A percentile compares a stretch with the other conserved stretches of the same genome.
phyloP scores from a whole-genome alignment of 1,139 yeast genomes.

The Blastobotrys arbuscula region DNA sequence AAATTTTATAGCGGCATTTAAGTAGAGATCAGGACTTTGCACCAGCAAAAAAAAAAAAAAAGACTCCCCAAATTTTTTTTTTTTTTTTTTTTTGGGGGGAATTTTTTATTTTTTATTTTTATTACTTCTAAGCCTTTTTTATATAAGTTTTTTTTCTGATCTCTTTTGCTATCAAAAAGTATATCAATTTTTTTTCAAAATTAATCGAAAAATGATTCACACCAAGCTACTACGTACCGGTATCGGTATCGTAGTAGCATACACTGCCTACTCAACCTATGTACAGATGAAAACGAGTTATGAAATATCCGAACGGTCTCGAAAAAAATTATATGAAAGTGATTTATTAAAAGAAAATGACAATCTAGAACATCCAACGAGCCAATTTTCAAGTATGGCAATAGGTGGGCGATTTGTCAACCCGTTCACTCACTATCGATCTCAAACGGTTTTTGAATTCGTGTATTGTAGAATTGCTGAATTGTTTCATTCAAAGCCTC shows the following conservation, averaged over 20 bases:
- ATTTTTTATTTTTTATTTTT: too few relatives aligned
- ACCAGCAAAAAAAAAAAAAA: too few relatives aligned
- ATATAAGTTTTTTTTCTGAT: too few relatives aligned
- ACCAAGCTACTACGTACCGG: constrained; percentile 36
- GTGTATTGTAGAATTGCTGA: constrained; percentile 65
- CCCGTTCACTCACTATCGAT: constrained; percentile 87
- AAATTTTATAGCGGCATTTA: too few relatives aligned
- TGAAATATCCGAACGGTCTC: constrained; percentile 50
- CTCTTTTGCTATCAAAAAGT: too few relatives aligned
- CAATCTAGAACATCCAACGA: constrained; percentile 23
- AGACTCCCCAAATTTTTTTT: too few relatives aligned
- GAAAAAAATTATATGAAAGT: constrained; percentile 21
- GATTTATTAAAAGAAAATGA: constrained; percentile 32
- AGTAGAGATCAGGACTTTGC: too few relatives aligned
- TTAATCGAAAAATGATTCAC: neutral
- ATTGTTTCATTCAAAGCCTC: constrained; percentile 56
- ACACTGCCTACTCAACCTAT: constrained; percentile 63
- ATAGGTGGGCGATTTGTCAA: constrained; percentile 80
- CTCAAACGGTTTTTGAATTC: constrained; percentile 86
- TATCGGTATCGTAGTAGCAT: constrained; percentile 52
- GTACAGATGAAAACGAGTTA: constrained; percentile 51
- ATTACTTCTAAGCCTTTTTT: neutral
- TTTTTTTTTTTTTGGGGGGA: too few relatives aligned
- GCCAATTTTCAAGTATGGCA: constrained; percentile 39
- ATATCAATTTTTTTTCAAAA: neutral